These are phyloP conservation scores for Lactarius trivialis DNA, from an alignment of 768 basidiomycete genomes.

Conservation along the genomic window DNA sequence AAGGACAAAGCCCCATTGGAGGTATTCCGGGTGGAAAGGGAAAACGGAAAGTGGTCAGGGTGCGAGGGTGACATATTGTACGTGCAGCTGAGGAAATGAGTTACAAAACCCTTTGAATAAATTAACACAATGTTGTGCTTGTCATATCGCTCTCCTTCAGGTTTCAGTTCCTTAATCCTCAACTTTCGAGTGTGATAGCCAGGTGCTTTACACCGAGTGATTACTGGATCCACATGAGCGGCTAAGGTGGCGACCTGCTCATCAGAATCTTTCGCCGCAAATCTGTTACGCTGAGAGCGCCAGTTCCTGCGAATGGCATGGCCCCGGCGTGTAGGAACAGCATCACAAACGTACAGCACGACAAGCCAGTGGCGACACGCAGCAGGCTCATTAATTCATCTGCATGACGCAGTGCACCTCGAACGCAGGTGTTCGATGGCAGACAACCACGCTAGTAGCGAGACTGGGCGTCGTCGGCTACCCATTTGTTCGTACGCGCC, in stretches of 20 bases:
- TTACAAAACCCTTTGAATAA: slow-evolving; percentile 8
- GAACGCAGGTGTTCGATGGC: not conserved
- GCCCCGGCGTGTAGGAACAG: not conserved
- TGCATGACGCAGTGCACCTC: not conserved
- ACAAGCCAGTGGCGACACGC: not conserved
- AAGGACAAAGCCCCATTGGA: slow-evolving; percentile 11
- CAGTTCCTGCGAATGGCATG: not conserved
- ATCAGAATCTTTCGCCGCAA: not conserved
- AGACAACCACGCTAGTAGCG: not conserved
- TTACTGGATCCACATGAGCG: not conserved
- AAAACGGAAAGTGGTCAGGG: slow-evolving; percentile 23
- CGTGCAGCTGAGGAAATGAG: not conserved
- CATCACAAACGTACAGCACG: not conserved
- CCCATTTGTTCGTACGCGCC: not conserved
- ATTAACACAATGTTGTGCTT: slow-evolving; percentile 4
- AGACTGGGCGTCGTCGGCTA: not conserved
- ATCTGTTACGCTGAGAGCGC: not conserved
- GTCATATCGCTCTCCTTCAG: not conserved
- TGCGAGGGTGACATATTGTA: slow-evolving; percentile 13
- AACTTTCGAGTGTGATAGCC: not conserved
- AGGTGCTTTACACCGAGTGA: not conserved
- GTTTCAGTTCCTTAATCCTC: not conserved
- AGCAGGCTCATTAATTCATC: not conserved
- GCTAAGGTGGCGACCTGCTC: not conserved
- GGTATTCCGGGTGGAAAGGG: slow-evolving; percentile 22